Conservation (phyloP, 2,329 filamentous ascomycete species). For the Plectosphaerella cucumerina region DNA sequence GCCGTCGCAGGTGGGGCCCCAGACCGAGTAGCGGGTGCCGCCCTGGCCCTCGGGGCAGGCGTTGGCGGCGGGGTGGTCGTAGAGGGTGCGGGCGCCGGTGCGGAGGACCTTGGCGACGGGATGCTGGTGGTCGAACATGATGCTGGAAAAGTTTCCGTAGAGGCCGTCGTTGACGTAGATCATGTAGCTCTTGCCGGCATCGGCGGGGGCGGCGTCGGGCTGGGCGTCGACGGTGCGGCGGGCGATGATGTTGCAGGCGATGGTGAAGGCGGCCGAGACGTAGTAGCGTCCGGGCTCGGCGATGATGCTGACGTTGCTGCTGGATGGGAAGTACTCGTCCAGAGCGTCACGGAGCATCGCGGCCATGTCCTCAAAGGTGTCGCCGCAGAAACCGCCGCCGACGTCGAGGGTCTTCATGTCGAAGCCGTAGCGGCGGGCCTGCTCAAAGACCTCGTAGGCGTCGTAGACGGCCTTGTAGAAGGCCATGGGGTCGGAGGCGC, state of each 20-base stretch:
- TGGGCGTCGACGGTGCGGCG: constrained; percentile 82
- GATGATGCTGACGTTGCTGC: constrained; percentile 72
- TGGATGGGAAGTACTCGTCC: constrained; percentile 81
- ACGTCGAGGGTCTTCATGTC: constrained; percentile 85
- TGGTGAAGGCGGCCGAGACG: constrained; percentile 85
- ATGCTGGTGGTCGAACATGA: constrained; percentile 98
- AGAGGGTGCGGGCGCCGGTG: constrained; percentile 52
- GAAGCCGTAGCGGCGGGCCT: constrained; percentile 72
- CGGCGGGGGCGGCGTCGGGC: constrained; percentile 37
- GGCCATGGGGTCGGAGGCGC: constrained; percentile 86
- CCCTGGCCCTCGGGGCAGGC: constrained; percentile 42
- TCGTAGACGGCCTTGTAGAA: constrained; percentile 91
- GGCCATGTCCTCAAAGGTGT: constrained; percentile 90
- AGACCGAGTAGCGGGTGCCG: constrained; percentile 84
- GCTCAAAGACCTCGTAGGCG: constrained; percentile 83
- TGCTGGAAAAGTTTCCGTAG: constrained; percentile 98
- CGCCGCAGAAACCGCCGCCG: constrained; percentile 86
- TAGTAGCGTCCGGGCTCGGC: constrained; percentile 97
- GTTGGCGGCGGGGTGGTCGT: constrained; percentile 49
- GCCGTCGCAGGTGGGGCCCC: constrained; percentile 96
- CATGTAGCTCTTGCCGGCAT: constrained; percentile 80
- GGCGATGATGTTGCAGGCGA: constrained; percentile 94
- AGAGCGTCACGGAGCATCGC: constrained; percentile 73
- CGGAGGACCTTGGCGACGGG: constrained; percentile 79
- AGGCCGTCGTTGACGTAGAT: constrained; percentile 96